Conservation (phyloP, 805 yeast species). For the Monosporozyma solicola region DNA sequence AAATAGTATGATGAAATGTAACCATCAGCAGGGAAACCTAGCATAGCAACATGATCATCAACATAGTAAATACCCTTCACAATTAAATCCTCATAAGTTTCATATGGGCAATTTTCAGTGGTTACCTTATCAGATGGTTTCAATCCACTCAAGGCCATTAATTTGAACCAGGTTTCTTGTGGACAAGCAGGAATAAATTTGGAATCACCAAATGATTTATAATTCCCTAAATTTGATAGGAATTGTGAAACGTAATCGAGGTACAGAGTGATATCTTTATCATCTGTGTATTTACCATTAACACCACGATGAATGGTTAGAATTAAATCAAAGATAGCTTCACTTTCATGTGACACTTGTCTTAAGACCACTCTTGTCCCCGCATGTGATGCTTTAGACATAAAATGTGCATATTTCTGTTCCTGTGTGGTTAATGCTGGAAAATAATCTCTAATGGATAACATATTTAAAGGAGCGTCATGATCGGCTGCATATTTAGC, state of each 20-base stretch:
- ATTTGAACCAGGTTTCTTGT: constrained; percentile 37
- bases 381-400: constrained; percentile 74
- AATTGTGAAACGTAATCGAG: constrained; percentile 72
- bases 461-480: constrained; percentile 60
- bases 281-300: constrained; percentile 38
- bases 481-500: constrained; percentile 37
- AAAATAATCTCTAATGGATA: constrained; percentile 68
- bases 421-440: constrained; percentile 50
- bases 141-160: constrained; percentile 24
- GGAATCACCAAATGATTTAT: constrained; percentile 81
- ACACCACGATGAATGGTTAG: constrained; percentile 45
- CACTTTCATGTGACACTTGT: constrained; percentile 78
- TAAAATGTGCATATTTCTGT: constrained; percentile 71
- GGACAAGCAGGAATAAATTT: constrained; percentile 68
- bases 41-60: constrained; percentile 39
- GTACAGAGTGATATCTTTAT: constrained; percentile 35
- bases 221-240: constrained; percentile 65
- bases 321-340: constrained; percentile 62
- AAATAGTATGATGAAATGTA: constrained; percentile 70
- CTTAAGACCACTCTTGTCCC: constrained; percentile 75
- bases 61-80: constrained; percentile 43
- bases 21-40: constrained; percentile 75
- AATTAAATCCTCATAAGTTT: constrained; percentile 30
- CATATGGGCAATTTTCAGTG: constrained; percentile 5
- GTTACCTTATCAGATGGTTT: constrained; percentile 23